Percentiles rank a stretch among this genome's conserved stretches.
phyloP scores from a whole-genome alignment of 176 grass and related monocot species.

The Triticum timopheevii region DNA sequence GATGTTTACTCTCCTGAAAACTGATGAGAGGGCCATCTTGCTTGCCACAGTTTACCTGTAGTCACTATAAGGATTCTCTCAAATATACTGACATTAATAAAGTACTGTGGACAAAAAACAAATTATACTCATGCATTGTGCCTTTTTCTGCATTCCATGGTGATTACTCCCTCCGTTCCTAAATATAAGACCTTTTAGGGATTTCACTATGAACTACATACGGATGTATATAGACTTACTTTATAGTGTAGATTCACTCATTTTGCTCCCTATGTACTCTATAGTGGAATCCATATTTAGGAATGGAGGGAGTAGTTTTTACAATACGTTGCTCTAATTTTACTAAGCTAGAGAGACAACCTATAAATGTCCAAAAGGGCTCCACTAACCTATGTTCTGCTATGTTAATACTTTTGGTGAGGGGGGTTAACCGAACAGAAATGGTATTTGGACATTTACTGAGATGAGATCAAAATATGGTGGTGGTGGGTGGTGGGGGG shows the following conservation, averaged over 20 bases:
- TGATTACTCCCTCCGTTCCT: neutral
- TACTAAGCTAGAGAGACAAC: neutral
- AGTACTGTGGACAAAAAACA: neutral
- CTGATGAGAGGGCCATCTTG: conserved; percentile 46
- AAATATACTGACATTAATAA: neutral
- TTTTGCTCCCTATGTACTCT: too few relatives aligned
- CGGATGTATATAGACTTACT: too few relatives aligned
- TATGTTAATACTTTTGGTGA: neutral
- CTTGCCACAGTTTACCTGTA: conserved; percentile 11
- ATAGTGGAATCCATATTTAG: too few relatives aligned
- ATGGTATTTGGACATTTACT: too few relatives aligned
- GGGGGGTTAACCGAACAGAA: too few relatives aligned
- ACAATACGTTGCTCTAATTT: neutral
- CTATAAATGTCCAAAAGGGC: neutral
- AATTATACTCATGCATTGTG: neutral
- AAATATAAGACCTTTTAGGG: too few relatives aligned
- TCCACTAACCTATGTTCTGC: neutral
- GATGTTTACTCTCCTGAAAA: conserved; percentile 68
- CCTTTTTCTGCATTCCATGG: neutral
- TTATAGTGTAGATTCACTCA: too few relatives aligned
- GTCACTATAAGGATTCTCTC: neutral
- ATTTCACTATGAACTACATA: too few relatives aligned
- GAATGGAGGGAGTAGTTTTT: neutral
- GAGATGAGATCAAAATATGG: too few relatives aligned
- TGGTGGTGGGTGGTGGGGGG: too few relatives aligned